Conservation (phyloP, 2,329 filamentous ascomycete species). For the Alternaria gansuensis region DNA sequence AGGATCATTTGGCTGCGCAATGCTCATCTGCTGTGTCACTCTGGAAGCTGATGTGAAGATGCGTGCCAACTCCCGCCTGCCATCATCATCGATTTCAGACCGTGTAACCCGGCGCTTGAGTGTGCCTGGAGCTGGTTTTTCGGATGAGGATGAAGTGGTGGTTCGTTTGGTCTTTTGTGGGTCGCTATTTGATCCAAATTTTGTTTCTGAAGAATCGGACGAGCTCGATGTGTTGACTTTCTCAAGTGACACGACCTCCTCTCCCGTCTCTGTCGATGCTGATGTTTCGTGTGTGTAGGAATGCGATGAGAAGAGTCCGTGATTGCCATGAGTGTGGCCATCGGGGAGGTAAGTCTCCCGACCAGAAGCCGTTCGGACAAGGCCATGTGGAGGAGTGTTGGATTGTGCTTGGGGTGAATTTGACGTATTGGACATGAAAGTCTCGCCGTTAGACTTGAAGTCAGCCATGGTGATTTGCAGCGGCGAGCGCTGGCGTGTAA, state of each 20-base stretch:
- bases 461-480: slow-evolving; percentile 28
- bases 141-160: slow-evolving; percentile 16
- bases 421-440: slow-evolving; percentile 13
- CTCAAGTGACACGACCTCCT: slow-evolving; percentile 26
- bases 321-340: slow-evolving; percentile 25
- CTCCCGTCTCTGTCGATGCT: background rate
- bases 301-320: slow-evolving; percentile 21
- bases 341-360: slow-evolving; percentile 44
- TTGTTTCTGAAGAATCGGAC: slow-evolving; percentile 34
- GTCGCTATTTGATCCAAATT: slow-evolving; percentile 24
- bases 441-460: slow-evolving; percentile 20
- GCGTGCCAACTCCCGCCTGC: slow-evolving; percentile 38
- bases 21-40: slow-evolving; percentile 32
- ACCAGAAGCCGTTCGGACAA: slow-evolving; percentile 38
- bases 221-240: slow-evolving; percentile 25
- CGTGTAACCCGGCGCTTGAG: slow-evolving; percentile 30
- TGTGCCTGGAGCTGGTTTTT: slow-evolving; percentile 9
- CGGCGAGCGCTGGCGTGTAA: slow-evolving; percentile 9
- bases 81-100: slow-evolving; percentile 38
- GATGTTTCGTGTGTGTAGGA: slow-evolving; percentile 7
- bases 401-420: slow-evolving; percentile 7
- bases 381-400: slow-evolving; percentile 9
- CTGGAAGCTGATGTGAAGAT: slow-evolving; percentile 40
- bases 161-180: slow-evolving; percentile 14
- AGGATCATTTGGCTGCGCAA: slow-evolving; percentile 54